Evolutionary conservation across 2,329 filamentous ascomycete species (phyloP), one percentile per base, ranked within the genome.

Genomic region (Aspergillus candidus): DNA sequence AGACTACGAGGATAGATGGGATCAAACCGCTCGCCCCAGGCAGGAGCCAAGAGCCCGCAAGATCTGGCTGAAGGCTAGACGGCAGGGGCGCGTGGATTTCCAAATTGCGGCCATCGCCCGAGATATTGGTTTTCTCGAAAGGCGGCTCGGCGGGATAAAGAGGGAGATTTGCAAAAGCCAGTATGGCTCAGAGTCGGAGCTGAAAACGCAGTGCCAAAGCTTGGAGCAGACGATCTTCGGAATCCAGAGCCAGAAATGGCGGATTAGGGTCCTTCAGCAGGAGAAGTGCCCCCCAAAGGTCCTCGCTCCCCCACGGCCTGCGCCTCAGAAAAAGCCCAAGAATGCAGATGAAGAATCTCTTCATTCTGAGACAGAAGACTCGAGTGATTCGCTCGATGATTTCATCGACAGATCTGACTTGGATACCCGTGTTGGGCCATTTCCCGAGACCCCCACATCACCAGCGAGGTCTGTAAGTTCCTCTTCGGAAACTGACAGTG

Each of bases 211-310:
- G 54, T 80, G 81, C 38, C 64, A 68, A 10, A 75, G 68, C 31
- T 68, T 94, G 43, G 81, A 91, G 47, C 68, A 72, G 4, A 88
- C 75, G 3, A 66, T 95, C 1, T 75, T 78, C 31, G 76, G 84
- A 43, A 76, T 77, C 38, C 60, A 72, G 50, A 55, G 56, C 18
- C 54, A 59, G 17, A 58, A 59, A 22, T 80, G 73, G 72, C 70
- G 69, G 38, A 60, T 72, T 30, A 56, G 58, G 8, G 58, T 73
- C 2, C 63, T 76, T 49, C 55, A 66, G 40, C 51, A 55, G 32
- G 57, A 57, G 11, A 55, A 47, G 36, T 65, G 57, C 37, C 66
- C 61, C 6, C 59, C 52, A 11, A 64, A 54, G 38, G 45, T 56
- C 38, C 38, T 46, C 37, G 36, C 45, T 31, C 46, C 45, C 10